Base-by-base conservation (phyloP, 2,329 filamentous ascomycete genomes). In the Penicillium sp. region DNA sequence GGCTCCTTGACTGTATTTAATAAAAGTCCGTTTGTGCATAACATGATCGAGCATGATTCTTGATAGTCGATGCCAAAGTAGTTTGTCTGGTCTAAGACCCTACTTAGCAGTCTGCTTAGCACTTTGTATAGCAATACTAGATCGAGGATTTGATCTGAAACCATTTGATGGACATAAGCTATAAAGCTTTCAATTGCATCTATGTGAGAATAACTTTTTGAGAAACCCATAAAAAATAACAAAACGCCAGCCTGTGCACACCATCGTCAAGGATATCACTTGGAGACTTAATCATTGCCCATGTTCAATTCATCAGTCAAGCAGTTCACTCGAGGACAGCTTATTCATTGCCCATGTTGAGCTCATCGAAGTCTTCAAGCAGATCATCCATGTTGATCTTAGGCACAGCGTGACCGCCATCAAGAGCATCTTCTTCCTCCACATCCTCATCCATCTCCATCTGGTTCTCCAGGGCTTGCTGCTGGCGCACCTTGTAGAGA, bases 351-450 rank as follows among this genome's bases (percentile, higher is more conserved):
- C 84, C 75, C 77, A 95, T 86, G 49, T 67, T 67, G 40, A 69
- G 32, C 34, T 65, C 60, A 50, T 66, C 64, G 56, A 69, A 70
- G 51, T 68, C 60, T 56, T 64, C 64, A 43, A 70, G 69, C 10
- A 71, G 59, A 29, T 67, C 89, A 18, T 93, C 83, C 86, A 93
- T 87, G 69, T 86, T 81, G 62, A 94, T 87, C 66, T 84, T 81
- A 3, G 90, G 90, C 47, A 81, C 82, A 40, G 32, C 32, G 1
- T 49, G 14, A 18, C 86, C 86, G 40, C 84, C 86, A 7, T 88
- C 87, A 14, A 36, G 34, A 36, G 16, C 38, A 40, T 40, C 18
- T 22, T 82, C 83, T 24, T 83, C 83, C 14, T 80, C 83, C 56
- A 84, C 83, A 58, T 84, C 81, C 53, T 81, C 75, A 71, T 78